These are phyloP conservation scores for Fragaria vesca DNA, from an alignment of 306 rosid species.

Conservation along the genomic window DNA sequence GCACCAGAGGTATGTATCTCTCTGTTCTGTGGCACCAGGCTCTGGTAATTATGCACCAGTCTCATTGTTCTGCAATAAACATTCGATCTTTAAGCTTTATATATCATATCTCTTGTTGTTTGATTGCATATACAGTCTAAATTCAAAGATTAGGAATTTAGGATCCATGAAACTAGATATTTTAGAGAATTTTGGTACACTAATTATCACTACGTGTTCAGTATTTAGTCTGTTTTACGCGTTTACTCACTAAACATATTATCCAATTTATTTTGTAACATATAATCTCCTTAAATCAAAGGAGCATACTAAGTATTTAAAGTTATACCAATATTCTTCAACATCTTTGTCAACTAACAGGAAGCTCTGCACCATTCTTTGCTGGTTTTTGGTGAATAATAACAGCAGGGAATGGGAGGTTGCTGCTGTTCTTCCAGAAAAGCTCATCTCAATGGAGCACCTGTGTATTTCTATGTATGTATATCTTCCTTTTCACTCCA, in stretches of 20 bases:
- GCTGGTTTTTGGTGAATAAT: constrained; percentile 36
- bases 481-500: constrained; percentile 26
- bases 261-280: background rate
- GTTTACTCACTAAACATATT: background rate
- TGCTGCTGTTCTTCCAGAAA: constrained; percentile 87
- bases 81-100: background rate
- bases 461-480: constrained; percentile 75
- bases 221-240: background rate
- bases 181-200: background rate
- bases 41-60: background rate
- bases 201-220: background rate
- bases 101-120: background rate
- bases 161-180: background rate
- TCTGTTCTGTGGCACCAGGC: background rate
- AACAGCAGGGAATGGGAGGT: constrained; percentile 64
- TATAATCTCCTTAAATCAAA: constrained; percentile 2
- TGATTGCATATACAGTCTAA: background rate
- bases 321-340: constrained; percentile 17
- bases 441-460: constrained; percentile 67
- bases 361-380: constrained; percentile 29
- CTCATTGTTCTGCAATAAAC: background rate
- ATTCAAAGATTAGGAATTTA: background rate
- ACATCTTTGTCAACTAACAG: constrained; percentile 28
- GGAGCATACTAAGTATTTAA: constrained; percentile 15
- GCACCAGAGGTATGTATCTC: background rate